Evolutionary conservation across 768 basidiomycete species (phyloP).

Genomic region (Suillus luteus): DNA sequence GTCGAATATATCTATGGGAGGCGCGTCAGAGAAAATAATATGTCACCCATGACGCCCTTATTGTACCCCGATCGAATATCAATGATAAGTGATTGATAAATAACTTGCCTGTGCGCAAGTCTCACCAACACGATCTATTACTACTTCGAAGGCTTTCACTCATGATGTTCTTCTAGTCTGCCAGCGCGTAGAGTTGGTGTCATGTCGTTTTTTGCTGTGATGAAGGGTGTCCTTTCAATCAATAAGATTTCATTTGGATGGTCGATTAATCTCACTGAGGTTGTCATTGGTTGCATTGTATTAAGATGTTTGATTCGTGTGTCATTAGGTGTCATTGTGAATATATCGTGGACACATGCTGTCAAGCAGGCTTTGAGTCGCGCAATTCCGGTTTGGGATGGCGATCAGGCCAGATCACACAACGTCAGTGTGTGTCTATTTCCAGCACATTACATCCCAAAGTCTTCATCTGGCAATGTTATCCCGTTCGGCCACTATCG

Average conservation of each 20-base stretch:
- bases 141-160: conserved; percentile 28
- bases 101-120: neutral
- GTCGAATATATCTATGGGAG: conserved; percentile 97
- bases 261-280: no score
- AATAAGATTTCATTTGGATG: no score
- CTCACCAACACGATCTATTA: neutral
- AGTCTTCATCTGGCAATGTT: no score
- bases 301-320: no score
- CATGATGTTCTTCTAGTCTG: conserved; percentile 3
- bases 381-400: neutral
- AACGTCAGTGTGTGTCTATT: neutral
- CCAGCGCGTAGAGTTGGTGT: no score
- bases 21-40: conserved; percentile 45
- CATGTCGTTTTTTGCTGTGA: no score
- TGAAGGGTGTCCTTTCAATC: no score
- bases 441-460: neutral
- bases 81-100: neutral
- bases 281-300: no score
- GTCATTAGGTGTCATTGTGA: no score
- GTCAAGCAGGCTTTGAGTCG: neutral
- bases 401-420: neutral
- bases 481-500: no score
- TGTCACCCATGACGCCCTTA: no score
- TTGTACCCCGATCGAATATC: neutral
- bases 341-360: neutral